phyloP scores from a whole-genome alignment of 768 basidiomycete genomes.

The Krasilnikovozyma curviuscula region DNA sequence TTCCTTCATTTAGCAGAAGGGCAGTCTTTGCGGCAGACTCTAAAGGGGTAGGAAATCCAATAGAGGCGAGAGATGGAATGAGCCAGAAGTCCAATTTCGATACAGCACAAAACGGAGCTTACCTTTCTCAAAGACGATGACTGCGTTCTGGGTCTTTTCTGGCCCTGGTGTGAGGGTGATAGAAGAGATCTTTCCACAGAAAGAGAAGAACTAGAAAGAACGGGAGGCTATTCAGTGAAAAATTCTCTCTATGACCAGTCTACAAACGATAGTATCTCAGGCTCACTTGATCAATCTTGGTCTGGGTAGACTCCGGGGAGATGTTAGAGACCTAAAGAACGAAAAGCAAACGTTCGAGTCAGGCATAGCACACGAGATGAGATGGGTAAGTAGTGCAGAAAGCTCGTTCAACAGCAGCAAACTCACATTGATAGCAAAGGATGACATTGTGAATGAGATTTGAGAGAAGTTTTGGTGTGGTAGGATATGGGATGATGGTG shows the following conservation, averaged over 20 bases:
- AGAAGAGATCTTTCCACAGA: conserved; percentile 67
- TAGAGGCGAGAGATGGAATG: not conserved
- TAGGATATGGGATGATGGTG: not conserved
- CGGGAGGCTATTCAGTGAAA: conserved; percentile 2
- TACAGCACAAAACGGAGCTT: conserved; percentile 15
- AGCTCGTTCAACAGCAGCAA: not conserved
- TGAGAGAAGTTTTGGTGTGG: not conserved
- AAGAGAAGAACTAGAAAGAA: conserved; percentile 34
- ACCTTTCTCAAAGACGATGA: conserved; percentile 60
- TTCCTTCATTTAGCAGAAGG: conserved; percentile 54
- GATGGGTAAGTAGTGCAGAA: not conserved
- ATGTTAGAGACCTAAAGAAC: conserved; percentile 47
- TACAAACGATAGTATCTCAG: conserved; percentile 65
- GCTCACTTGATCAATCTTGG: conserved; percentile 43
- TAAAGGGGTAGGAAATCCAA: not conserved
- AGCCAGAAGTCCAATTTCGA: conserved; percentile 26
- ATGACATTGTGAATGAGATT: not conserved
- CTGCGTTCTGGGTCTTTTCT: conserved; percentile 36
- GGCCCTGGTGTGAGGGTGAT: conserved; percentile 37
- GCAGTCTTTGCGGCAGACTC: conserved; percentile 57
- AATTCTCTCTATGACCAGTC: not conserved
- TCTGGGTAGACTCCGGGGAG: conserved; percentile 42
- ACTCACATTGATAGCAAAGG: conserved; percentile 8
- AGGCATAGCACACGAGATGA: not conserved
- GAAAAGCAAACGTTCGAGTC: not conserved